phyloP scores from a whole-genome alignment of 495 filamentous ascomycete genomes.

The Symbiotaphrina buchneri region DNA sequence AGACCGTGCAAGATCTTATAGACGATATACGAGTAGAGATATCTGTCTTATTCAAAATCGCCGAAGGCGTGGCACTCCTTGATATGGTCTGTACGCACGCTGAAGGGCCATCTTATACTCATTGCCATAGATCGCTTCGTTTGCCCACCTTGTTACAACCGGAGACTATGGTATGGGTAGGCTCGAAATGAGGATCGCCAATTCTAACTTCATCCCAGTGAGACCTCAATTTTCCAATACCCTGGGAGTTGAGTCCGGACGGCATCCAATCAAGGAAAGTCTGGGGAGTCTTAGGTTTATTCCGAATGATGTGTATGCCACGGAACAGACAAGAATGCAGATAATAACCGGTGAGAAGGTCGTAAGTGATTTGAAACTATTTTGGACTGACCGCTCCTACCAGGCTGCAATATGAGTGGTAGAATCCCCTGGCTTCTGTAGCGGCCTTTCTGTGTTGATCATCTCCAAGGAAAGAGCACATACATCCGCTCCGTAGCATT shows the following conservation, averaged over 20 bases:
- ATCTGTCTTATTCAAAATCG: slow-evolving; percentile 48
- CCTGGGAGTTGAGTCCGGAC: slow-evolving; percentile 55
- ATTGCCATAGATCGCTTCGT: slow-evolving; percentile 26
- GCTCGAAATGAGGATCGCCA: not conserved
- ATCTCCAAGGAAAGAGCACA: slow-evolving; percentile 24
- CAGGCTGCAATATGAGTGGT: slow-evolving; percentile 94
- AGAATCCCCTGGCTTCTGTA: slow-evolving; percentile 23
- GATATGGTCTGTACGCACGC: slow-evolving; percentile 44
- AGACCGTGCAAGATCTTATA: slow-evolving; percentile 45
- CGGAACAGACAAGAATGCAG: slow-evolving; percentile 56
- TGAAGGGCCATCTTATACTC: slow-evolving; percentile 4
- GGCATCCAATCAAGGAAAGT: slow-evolving; percentile 68
- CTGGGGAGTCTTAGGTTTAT: slow-evolving; percentile 44
- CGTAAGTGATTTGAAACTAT: not conserved
- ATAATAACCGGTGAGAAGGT: slow-evolving; percentile 41
- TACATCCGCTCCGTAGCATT: slow-evolving; percentile 78
- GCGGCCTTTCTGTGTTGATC: not conserved
- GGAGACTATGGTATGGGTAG: slow-evolving; percentile 34
- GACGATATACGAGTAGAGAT: slow-evolving; percentile 41
- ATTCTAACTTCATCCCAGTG: slow-evolving; percentile 14
- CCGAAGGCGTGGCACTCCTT: slow-evolving; percentile 70
- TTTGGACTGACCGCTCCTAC: not conserved
- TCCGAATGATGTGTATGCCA: slow-evolving; percentile 78
- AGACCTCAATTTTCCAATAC: slow-evolving; percentile 54
- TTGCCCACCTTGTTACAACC: slow-evolving; percentile 53